Conservation (phyloP, 1,139 yeast species). For the Protomyces inundatus region DNA sequence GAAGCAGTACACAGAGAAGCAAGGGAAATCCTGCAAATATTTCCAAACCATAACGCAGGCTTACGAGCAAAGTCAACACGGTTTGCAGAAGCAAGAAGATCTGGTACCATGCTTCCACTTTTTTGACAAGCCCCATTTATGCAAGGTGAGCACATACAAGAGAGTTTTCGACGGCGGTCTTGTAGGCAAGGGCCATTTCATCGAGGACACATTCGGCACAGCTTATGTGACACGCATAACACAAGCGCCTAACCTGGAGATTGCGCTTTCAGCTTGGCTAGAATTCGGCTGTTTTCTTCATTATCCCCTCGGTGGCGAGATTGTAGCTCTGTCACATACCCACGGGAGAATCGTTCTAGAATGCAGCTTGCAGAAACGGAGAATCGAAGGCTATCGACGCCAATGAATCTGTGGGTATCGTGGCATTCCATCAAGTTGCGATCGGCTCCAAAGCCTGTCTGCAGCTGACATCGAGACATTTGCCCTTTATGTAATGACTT, state of each 20-base stretch:
- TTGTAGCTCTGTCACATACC: conserved; percentile 4
- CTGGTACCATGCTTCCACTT: conserved; percentile 11
- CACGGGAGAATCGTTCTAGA: conserved; percentile 13
- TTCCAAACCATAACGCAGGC: not conserved
- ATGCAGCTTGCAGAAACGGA: not conserved
- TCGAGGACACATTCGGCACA: conserved; percentile 18
- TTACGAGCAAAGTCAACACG: not conserved
- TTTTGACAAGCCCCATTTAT: conserved; percentile 19
- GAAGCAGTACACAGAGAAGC: not conserved
- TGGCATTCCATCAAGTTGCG: no score
- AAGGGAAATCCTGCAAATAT: not conserved
- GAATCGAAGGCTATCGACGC: not conserved
- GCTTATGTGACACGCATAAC: not conserved
- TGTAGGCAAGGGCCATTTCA: conserved; percentile 5
- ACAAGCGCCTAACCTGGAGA: not conserved
- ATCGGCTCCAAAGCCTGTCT: no score
- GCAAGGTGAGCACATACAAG: not conserved
- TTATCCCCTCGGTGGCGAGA: not conserved
- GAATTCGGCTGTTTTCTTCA: conserved; percentile 7
- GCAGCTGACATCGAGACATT: no score
- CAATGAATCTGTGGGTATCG: no score
- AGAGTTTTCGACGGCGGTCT: not conserved
- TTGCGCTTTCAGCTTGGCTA: not conserved
- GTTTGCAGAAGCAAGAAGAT: not conserved
- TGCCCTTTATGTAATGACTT: no score